These are phyloP conservation scores for Ganoderma leucocontextum DNA, from an alignment of 1,284 basidiomycete genomes.

Conservation along the genomic window DNA sequence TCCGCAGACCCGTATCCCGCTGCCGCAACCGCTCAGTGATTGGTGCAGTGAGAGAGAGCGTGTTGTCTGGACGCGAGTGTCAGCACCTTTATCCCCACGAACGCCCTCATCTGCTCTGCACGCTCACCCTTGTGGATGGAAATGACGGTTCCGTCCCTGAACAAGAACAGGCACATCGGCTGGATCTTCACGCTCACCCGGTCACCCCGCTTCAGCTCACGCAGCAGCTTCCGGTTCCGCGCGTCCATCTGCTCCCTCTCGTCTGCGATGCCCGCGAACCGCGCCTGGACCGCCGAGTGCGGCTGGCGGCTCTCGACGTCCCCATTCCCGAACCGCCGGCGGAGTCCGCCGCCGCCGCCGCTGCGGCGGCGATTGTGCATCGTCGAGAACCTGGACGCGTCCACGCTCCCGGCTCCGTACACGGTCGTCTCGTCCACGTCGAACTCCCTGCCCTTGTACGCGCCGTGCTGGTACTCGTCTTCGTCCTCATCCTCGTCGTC, in stretches of 20 bases:
- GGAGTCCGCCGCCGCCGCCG: constrained; percentile 18
- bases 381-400: constrained; percentile 38
- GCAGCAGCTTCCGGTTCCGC: constrained; percentile 47
- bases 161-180: constrained; percentile 71
- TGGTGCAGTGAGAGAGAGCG: constrained; percentile 59
- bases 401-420: constrained; percentile 34
- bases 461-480: constrained; percentile 30
- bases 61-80: constrained; percentile 42
- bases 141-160: constrained; percentile 60
- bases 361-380: constrained; percentile 24
- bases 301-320: constrained; percentile 31
- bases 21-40: constrained; percentile 63
- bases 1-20: constrained; percentile 64
- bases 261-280: constrained; percentile 26
- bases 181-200: constrained; percentile 65
- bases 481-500: constrained; percentile 36
- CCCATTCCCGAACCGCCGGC: constrained; percentile 24
- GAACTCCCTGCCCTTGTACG: background rate
- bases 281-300: constrained; percentile 6
- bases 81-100: background rate
- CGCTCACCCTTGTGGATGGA: constrained; percentile 43
- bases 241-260: constrained; percentile 34
- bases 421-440: constrained; percentile 40
- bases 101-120: background rate
- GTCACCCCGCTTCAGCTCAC: constrained; percentile 63